Percentiles rank a stretch among this genome's conserved stretches.
Evolutionary conservation across 2,329 filamentous ascomycete species (phyloP).

Genomic region (Ramichloridium luteum): DNA sequence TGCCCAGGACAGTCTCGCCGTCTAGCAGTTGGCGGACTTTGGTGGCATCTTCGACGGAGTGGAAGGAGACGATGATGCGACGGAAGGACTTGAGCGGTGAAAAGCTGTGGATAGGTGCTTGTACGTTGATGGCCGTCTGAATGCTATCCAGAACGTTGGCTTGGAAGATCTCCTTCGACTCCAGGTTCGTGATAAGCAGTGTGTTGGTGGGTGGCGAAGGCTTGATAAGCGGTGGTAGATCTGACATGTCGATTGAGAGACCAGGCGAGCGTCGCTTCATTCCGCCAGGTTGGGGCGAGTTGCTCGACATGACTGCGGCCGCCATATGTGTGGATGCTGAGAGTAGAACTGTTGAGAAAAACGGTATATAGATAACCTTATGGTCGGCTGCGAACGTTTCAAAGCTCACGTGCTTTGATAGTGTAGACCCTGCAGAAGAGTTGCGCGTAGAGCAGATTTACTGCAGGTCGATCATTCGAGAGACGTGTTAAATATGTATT

Average conservation of each 20-base stretch:
- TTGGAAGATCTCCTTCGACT: constrained; percentile 60
- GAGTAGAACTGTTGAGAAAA: background rate
- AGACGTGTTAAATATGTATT: too few relatives aligned
- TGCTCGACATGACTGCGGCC: constrained; percentile 5
- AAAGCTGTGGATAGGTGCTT: constrained; percentile 65
- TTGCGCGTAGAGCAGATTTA: too few relatives aligned
- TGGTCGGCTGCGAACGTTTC: too few relatives aligned
- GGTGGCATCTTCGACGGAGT: constrained; percentile 55
- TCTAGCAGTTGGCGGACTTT: constrained; percentile 61
- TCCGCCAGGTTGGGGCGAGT: constrained; percentile 8
- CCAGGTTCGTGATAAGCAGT: constrained; percentile 70
- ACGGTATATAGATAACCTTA: too few relatives aligned
- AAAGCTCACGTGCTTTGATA: too few relatives aligned
- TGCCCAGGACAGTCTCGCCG: constrained; percentile 59
- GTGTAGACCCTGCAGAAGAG: too few relatives aligned
- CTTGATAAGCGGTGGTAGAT: constrained; percentile 54
- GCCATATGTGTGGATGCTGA: constrained; percentile 8
- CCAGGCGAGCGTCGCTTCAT: constrained; percentile 27
- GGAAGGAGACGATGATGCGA: constrained; percentile 70
- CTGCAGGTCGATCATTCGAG: too few relatives aligned
- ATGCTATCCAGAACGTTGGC: constrained; percentile 62
- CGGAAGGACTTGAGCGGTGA: constrained; percentile 71
- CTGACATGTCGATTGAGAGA: constrained; percentile 62
- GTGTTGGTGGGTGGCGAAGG: constrained; percentile 74
- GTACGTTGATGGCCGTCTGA: constrained; percentile 54